Evolutionary conservation across 139 green algal genomes (phyloP), one percentile per base, ranked within the genome.

Genomic region (Chlamydomonas urium): DNA sequence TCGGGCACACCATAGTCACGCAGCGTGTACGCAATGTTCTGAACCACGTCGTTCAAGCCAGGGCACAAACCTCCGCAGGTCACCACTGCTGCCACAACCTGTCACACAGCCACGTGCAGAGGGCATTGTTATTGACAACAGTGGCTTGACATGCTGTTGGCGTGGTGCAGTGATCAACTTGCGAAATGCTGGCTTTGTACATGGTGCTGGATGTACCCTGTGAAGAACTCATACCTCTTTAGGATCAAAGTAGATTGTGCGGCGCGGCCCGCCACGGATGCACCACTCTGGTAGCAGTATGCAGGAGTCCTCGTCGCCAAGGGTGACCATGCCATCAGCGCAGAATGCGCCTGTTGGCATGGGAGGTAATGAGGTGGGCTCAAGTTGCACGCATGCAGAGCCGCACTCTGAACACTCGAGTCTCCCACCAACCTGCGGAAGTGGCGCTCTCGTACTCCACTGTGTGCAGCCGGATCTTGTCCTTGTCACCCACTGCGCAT

Each of bases 61-160:
- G 95, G 95, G 77, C 95, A 99, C 69, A 99, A 83, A 0, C 94
- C 95, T 8, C 95, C 95, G 78, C 95, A 98, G 0, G 95, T 99
- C 31, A 99, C 95, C 50, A 99, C 92, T 28, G 88, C 90, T 29
- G 90, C 91, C 32, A 77, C 85, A 0, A 90, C 84, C 81, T 96
- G 85, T 26, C n/a, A n/a, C n/a, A n/a, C n/a, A n/a, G n/a, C n/a
- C n/a, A n/a, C n/a, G n/a, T n/a, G n/a, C n/a, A n/a, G n/a, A 38
- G 75, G 34, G 36, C 19, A 71, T 10, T n/a, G n/a, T n/a, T n/a
- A n/a, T n/a, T n/a, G n/a, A n/a, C 5, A 4, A 6, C 6, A 4
- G 48, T n/a, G 3, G n/a, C n/a, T n/a, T n/a, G n/a, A 17, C 6
- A 23, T 3, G 48, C 5, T 5, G 6, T 5, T 17, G 48, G 48